Base-by-base conservation (phyloP, 192 early-diverging fungal species). In the Coemansia sp. region DNA sequence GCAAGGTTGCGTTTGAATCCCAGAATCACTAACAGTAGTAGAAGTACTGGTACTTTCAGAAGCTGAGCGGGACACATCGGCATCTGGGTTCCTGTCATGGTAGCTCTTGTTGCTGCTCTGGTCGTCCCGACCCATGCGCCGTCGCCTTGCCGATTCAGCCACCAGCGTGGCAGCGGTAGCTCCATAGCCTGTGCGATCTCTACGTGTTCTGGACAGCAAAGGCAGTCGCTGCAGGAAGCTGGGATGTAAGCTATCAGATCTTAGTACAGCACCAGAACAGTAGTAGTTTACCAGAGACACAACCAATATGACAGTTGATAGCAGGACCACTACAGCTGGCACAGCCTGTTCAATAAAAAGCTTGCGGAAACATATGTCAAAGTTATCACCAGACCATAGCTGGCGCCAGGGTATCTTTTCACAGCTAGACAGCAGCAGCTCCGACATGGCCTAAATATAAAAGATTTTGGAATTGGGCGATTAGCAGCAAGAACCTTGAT, bases 371-470 rank as follows among this genome's bases (percentile, higher is more conserved):
- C 77, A 80, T 8, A 50, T 56, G 49, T 74, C 68, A 65, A 80
- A 80, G 62, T 80, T 59, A 49, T 80, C 77, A 30, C 60, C 64
- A 34, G 12, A 23, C 77, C 77, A 80, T 27, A 72, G 77, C n/a
- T 56, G 61, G 7, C 49, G 58, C 76, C 69, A 81, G 7, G 73
- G 73, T 28, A 71, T 58, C 44, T 31, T 58, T 21, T 26, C 22
- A 32, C 72, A 74, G 30, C 32, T 53, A 21, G 32, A 18, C 22
- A 28, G 53, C 41, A 48, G 28, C 30, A 5, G 3, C 27, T 62
- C 41, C 5, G 53, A 41, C 62, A 64, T 64, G 62, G 14, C 14
- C 38, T 44, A 44, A 9, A 44, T 16, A 44, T 44, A 44, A 44
- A 14, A 44, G 14, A 9, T 1, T 16, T 16, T 44, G 14, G 12